phyloP scores from a whole-genome alignment of 2,329 filamentous ascomycete genomes.

The Ceratocystis smalleyi region DNA sequence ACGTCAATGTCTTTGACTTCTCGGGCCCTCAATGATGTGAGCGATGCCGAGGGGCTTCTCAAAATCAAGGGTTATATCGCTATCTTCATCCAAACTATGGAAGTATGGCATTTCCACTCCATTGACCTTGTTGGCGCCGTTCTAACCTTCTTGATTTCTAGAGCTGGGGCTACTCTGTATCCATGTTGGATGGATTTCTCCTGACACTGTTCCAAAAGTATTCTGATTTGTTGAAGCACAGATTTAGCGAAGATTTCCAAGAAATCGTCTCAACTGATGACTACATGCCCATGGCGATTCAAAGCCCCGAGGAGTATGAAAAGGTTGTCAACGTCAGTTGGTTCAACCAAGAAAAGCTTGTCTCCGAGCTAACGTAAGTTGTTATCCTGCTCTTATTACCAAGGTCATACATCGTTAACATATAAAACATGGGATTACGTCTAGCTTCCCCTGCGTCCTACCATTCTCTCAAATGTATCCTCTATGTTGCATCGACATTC shows the following conservation, averaged over 20 bases:
- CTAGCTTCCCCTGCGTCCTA: constrained; percentile 79
- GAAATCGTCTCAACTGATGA: constrained; percentile 88
- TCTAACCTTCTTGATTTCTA: constrained; percentile 23
- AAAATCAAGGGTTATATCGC: constrained; percentile 89
- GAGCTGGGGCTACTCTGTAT: constrained; percentile 81
- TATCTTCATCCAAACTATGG: constrained; percentile 96
- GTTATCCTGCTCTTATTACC: neutral
- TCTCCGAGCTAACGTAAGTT: constrained; percentile 57
- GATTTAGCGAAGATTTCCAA: constrained; percentile 91
- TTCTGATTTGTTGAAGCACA: constrained; percentile 71
- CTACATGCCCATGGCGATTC: constrained; percentile 99
- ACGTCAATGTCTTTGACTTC: constrained; percentile 69
- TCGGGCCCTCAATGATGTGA: constrained; percentile 61
- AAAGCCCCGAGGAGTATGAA: constrained; percentile 77
- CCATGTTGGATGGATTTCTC: constrained; percentile 66
- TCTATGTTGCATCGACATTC: constrained; percentile 91
- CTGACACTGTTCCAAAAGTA: constrained; percentile 90
- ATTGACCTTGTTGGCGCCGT: neutral
- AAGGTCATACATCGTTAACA: constrained; percentile 16
- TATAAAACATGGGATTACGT: constrained; percentile 16
- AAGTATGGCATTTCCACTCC: constrained; percentile 37
- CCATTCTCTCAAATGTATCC: constrained; percentile 99
- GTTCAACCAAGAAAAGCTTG: constrained; percentile 71
- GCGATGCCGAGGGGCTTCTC: constrained; percentile 76
- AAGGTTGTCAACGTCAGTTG: constrained; percentile 93